Conservation (phyloP, 2,329 filamentous ascomycete genomes). For the Tolypocladium amazonense region DNA sequence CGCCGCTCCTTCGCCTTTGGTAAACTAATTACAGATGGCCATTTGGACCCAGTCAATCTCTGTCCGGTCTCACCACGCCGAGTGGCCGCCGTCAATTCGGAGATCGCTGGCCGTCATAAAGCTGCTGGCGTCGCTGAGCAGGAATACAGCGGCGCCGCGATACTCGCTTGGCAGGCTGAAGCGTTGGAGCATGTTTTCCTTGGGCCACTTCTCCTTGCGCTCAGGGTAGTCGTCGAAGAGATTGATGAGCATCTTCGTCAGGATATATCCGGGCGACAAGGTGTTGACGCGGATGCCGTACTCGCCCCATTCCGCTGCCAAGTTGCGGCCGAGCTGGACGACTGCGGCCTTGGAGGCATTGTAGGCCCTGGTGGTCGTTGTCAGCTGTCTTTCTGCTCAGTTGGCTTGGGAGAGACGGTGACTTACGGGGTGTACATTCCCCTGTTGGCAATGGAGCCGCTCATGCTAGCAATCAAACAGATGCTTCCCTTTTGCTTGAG, state of each 20-base stretch:
- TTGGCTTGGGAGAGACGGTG: neutral
- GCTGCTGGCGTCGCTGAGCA: constrained; percentile 57
- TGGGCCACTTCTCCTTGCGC: constrained; percentile 57
- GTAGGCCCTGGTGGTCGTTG: constrained; percentile 43
- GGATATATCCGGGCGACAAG: constrained; percentile 69
- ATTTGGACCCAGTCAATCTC: neutral
- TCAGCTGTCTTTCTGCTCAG: neutral
- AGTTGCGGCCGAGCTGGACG: constrained; percentile 57
- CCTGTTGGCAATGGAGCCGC: constrained; percentile 54
- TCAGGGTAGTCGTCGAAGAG: constrained; percentile 71
- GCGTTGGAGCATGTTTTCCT: constrained; percentile 73
- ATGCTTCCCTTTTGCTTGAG: constrained; percentile 49
- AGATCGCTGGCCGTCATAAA: constrained; percentile 70
- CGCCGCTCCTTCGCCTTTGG: neutral
- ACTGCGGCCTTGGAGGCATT: constrained; percentile 70
- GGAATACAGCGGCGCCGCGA: constrained; percentile 60
- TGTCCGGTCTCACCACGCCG: constrained; percentile 38
- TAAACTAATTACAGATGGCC: neutral
- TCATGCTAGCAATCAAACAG: constrained; percentile 61
- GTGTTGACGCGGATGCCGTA: constrained; percentile 72
- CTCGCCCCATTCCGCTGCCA: constrained; percentile 63
- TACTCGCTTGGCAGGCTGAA: constrained; percentile 60
- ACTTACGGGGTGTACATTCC: constrained; percentile 49
- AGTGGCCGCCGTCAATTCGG: constrained; percentile 61
- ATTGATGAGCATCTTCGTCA: constrained; percentile 72